phyloP scores from a whole-genome alignment of 305 asterid genomes.

The Solanum hybrid region DNA sequence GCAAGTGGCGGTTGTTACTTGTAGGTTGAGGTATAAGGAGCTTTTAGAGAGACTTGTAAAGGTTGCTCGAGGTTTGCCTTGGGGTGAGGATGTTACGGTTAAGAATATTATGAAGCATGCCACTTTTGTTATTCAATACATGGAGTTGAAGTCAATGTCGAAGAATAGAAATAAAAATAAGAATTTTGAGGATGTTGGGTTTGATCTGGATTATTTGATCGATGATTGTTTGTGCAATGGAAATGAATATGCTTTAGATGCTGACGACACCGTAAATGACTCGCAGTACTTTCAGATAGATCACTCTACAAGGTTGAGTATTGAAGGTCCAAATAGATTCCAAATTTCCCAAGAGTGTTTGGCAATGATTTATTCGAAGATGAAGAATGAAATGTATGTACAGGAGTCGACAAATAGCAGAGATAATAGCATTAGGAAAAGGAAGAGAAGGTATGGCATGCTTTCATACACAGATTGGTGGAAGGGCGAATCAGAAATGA shows the following conservation, averaged over 20 bases:
- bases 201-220: constrained; percentile 42
- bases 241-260: constrained; percentile 15
- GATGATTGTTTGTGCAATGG: constrained; percentile 43
- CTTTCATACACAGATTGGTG: constrained; percentile 56
- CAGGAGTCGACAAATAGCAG: constrained; percentile 18
- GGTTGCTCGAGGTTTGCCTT: constrained; percentile 60
- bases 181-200: constrained; percentile 19
- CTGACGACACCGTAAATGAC: constrained; percentile 16
- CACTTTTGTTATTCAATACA: constrained; percentile 57
- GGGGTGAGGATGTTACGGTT: constrained; percentile 64
- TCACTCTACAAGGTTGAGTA: constrained; percentile 1
- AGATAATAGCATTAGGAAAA: constrained; percentile 15
- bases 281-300: constrained; percentile 32
- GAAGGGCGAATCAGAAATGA: constrained; percentile 69
- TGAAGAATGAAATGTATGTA: constrained; percentile 36
- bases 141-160: constrained; percentile 67
- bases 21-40: constrained; percentile 60
- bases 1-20: constrained; percentile 40
- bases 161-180: constrained; percentile 16
- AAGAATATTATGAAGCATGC: constrained; percentile 68
- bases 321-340: constrained; percentile 24
- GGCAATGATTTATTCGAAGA: constrained; percentile 42
- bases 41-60: constrained; percentile 53
- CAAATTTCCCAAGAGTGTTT: constrained; percentile 53
- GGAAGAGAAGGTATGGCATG: constrained; percentile 19